Evolutionary conservation across 345 rosid species (phyloP).

Genomic region (Ceriops zippeliana): DNA sequence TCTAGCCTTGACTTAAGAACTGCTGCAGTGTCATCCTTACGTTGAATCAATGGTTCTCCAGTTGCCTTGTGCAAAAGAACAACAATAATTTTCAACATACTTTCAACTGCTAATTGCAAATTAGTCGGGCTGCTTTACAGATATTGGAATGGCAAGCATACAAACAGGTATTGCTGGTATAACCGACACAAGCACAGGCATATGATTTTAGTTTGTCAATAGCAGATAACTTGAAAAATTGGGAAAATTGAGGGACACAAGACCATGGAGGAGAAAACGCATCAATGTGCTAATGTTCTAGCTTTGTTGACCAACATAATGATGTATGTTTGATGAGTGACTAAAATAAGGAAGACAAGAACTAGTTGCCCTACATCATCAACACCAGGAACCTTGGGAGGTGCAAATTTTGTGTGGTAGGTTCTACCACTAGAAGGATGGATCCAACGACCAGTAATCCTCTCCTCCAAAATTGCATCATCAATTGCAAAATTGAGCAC

Average conservation of each 20-base stretch:
- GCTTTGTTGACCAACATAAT: too few relatives aligned
- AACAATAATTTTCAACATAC: not conserved
- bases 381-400: conserved; percentile 70
- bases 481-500: conserved; percentile 90
- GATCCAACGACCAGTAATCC: conserved; percentile 95
- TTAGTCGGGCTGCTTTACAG: not conserved
- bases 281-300: too few relatives aligned
- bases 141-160: not conserved
- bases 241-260: too few relatives aligned
- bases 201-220: not conserved
- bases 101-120: not conserved
- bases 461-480: conserved; percentile 87
- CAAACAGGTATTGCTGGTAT: not conserved
- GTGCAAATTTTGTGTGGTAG: conserved; percentile 81
- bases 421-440: conserved; percentile 96
- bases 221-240: not conserved
- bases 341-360: not conserved
- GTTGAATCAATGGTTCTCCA: conserved; percentile 86
- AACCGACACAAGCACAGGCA: not conserved
- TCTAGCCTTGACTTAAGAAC: conserved; percentile 86
- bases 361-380: conserved; percentile 71
- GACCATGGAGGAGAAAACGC: too few relatives aligned
- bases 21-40: conserved; percentile 85
- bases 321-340: too few relatives aligned
- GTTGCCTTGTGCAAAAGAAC: conserved; percentile 49